Percentiles rank a stretch among this genome's conserved stretches.
These are phyloP conservation scores for Phialemonium atrogriseum DNA, from an alignment of 2,329 filamentous ascomycete species.

Conservation along the genomic window DNA sequence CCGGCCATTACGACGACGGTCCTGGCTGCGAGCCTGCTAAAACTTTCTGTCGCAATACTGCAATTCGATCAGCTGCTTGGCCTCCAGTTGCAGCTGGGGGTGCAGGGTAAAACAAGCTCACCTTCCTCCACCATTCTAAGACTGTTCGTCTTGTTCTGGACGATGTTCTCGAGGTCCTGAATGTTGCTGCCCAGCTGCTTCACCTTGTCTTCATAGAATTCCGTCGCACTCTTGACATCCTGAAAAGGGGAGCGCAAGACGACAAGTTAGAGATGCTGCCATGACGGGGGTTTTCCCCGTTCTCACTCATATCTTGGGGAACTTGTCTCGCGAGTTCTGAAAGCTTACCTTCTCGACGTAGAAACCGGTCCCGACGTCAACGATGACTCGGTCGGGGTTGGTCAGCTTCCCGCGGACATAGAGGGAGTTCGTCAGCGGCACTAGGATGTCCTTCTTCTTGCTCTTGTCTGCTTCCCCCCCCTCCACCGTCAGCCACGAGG, in stretches of 20 bases:
- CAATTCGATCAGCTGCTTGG: conserved; percentile 4
- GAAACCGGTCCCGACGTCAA: conserved; percentile 91
- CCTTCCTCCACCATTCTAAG: conserved; percentile 84
- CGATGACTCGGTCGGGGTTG: conserved; percentile 68
- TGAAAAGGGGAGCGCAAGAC: conserved; percentile 16
- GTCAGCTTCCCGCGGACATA: conserved; percentile 83
- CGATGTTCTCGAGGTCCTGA: conserved; percentile 48
- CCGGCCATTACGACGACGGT: too few relatives aligned
- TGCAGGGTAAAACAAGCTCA: conserved; percentile 29
- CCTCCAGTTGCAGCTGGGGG: too few relatives aligned
- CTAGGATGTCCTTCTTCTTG: conserved; percentile 56
- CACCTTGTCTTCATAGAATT: conserved; percentile 50
- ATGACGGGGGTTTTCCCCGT: not conserved
- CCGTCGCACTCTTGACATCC: conserved; percentile 43
- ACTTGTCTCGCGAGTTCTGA: too few relatives aligned
- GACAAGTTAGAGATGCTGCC: conserved; percentile 1
- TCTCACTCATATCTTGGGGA: too few relatives aligned
- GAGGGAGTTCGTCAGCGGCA: conserved; percentile 90
- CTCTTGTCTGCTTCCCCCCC: conserved; percentile 1
- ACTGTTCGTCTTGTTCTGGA: conserved; percentile 71
- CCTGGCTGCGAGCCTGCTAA: conserved; percentile 17
- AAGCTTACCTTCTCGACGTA: conserved; percentile 76
- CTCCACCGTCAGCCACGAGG: conserved; percentile 5
- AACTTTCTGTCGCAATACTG: conserved; percentile 31
- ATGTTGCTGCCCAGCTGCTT: conserved; percentile 44